Base-by-base conservation (phyloP, 192 early-diverging fungal species). In the Chytriomyces sp. region DNA sequence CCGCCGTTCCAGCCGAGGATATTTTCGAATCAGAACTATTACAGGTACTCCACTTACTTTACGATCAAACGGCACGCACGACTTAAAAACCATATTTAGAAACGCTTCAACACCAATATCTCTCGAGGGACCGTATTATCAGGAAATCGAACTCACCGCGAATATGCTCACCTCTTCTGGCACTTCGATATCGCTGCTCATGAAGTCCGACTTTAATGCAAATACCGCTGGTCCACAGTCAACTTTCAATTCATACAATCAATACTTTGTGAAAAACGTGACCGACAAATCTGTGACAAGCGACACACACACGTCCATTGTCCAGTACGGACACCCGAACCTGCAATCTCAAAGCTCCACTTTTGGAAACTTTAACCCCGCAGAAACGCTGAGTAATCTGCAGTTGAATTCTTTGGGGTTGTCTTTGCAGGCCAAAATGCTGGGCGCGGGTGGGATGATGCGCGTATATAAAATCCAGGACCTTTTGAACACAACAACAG, bases 311-410 rank as follows among this genome's bases (percentile, higher is more conserved):
- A 84, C 83, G 9, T 45, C 78, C n/a, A 77, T 82, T 24, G 44
- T 69, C 7, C 83, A 84, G 65, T 84, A 77, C 62, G 83, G 83
- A 18, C 72, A 79, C 67, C 83, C 83, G n/a, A 53, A 61, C 4
- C n/a, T 76, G 20, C 62, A 46, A 28, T n/a, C 68, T 6, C 70
- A 80, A 67, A 50, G 44, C 43, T 45, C 61, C 45, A 10, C 47
- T 18, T 82, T 77, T 48, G 67, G 53, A 6, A 79, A 74, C 72
- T 82, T 84, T 57, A 75, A 82, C 65, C 44, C 45, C 23, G 57
- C 75, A 35, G 62, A 16, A 18, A 84, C 83, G 16, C 67, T 80
- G 48, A 44, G 11, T 18, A 59, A 44, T n/a, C 68, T 84, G 62
- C 44, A 61, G 1, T 47, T 28, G 24, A 69, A 63, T 11, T 69